phyloP scores from a whole-genome alignment of 2,329 filamentous ascomycete genomes.

The Pseudocercospora crystallina region DNA sequence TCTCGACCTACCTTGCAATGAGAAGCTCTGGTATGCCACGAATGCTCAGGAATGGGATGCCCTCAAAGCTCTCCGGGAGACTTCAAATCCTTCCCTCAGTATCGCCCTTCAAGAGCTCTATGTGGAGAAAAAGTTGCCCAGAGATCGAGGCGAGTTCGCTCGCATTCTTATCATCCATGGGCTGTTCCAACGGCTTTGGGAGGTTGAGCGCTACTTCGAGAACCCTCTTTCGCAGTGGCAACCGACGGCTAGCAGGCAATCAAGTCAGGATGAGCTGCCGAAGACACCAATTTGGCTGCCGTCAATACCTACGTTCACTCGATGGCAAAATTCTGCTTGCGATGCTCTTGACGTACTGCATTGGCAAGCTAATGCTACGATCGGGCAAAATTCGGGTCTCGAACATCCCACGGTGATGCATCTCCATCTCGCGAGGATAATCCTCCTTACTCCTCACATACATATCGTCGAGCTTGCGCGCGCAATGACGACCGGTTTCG shows the following conservation, averaged over 20 bases:
- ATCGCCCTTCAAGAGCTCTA: constrained; percentile 49
- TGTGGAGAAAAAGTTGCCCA: constrained; percentile 49
- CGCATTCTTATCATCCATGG: constrained; percentile 52
- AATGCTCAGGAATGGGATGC: constrained; percentile 26
- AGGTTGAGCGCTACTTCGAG: constrained; percentile 47
- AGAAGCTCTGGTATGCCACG: constrained; percentile 28
- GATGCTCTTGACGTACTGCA: constrained; percentile 57
- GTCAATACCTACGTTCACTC: constrained; percentile 47
- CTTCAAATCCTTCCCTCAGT: constrained; percentile 36
- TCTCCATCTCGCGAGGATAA: constrained; percentile 55
- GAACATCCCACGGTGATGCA: constrained; percentile 58
- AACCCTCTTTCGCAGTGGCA: constrained; percentile 44
- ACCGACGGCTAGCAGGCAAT: constrained; percentile 25
- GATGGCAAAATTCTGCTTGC: constrained; percentile 49
- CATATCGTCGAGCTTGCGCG: constrained; percentile 47
- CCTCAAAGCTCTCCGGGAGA: constrained; percentile 8
- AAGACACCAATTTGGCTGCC: constrained; percentile 45
- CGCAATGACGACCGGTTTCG: constrained; percentile 32
- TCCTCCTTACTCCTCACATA: constrained; percentile 52
- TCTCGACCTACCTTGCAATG: constrained; percentile 29
- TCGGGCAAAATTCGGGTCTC: constrained; percentile 50
- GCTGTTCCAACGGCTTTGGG: constrained; percentile 51
- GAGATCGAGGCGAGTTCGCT: constrained; percentile 50
- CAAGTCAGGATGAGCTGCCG: constrained; percentile 15
- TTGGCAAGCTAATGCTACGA: constrained; percentile 56